Evolutionary conservation across 2,329 filamentous ascomycete genomes (phyloP).

Genomic region (Trichoderma sp.): DNA sequence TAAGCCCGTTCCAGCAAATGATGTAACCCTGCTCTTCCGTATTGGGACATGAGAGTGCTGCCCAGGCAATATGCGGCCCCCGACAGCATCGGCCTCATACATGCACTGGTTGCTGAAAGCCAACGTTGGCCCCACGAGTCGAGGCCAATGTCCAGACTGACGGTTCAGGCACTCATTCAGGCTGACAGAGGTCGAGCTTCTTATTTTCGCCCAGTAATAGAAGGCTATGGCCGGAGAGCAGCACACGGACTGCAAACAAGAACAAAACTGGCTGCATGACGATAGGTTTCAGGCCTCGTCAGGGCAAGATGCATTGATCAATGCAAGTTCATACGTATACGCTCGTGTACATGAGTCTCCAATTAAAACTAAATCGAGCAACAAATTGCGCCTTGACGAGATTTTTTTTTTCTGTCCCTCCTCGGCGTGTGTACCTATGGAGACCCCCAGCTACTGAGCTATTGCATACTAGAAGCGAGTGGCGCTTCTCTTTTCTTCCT

Average conservation of each 20-base stretch:
- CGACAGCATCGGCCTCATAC: neutral
- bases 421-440: neutral
- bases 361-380: neutral
- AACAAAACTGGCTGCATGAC: neutral
- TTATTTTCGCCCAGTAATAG: neutral
- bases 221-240: neutral
- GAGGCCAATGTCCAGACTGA: neutral
- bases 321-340: neutral
- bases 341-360: neutral
- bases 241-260: constrained; percentile 8
- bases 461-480: neutral
- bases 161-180: neutral
- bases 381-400: constrained; percentile 11
- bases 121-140: neutral
- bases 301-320: neutral
- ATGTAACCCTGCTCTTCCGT: constrained; percentile 18
- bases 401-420: neutral
- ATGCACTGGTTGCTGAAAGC: neutral
- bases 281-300: neutral
- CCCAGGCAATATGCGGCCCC: neutral
- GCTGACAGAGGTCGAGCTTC: neutral
- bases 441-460: neutral
- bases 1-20: constrained; percentile 7
- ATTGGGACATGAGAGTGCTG: neutral
- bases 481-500: neutral